phyloP scores from a whole-genome alignment of 2,329 filamentous ascomycete species.

The Trichoderma sp. region DNA sequence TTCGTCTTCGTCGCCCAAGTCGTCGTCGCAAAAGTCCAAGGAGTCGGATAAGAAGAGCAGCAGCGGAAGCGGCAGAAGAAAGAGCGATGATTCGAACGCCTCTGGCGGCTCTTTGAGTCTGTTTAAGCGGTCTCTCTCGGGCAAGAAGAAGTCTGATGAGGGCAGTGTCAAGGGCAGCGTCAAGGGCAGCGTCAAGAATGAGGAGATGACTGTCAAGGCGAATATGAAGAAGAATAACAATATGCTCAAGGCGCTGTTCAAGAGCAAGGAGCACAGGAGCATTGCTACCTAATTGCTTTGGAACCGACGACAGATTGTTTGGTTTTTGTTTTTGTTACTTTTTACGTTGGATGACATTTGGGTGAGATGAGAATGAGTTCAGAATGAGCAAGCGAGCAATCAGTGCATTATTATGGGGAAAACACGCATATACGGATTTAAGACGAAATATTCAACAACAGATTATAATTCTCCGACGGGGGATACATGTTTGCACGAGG shows the following conservation, averaged over 20 bases:
- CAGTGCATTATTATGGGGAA: slow-evolving; percentile 3
- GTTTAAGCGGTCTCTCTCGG: slow-evolving; percentile 36
- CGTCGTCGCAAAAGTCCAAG: slow-evolving; percentile 35
- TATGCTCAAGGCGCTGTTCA: slow-evolving; percentile 63
- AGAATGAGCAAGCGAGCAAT: slow-evolving; percentile 10
- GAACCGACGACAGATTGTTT: not conserved
- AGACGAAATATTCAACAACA: not conserved
- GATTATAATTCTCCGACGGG: not conserved
- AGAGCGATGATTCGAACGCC: slow-evolving; percentile 38
- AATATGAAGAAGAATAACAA: slow-evolving; percentile 52
- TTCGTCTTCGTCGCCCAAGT: slow-evolving; percentile 32
- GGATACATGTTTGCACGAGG: not conserved
- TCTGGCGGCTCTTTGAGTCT: slow-evolving; percentile 41
- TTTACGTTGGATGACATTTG: not conserved
- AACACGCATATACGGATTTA: not conserved
- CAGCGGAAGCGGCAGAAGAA: slow-evolving; percentile 6
- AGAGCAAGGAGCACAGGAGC: slow-evolving; percentile 50
- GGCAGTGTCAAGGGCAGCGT: slow-evolving; percentile 34
- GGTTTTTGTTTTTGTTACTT: not conserved
- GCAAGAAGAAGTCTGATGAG: slow-evolving; percentile 45
- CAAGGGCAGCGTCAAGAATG: slow-evolving; percentile 36
- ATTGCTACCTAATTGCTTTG: not conserved
- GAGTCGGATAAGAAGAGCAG: slow-evolving; percentile 31
- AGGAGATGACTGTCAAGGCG: slow-evolving; percentile 45
- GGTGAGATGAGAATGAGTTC: not conserved